Evolutionary conservation across 2,329 filamentous ascomycete species (phyloP), one percentile per base, ranked within the genome.

Genomic region (Cercospora zeae-maydis): DNA sequence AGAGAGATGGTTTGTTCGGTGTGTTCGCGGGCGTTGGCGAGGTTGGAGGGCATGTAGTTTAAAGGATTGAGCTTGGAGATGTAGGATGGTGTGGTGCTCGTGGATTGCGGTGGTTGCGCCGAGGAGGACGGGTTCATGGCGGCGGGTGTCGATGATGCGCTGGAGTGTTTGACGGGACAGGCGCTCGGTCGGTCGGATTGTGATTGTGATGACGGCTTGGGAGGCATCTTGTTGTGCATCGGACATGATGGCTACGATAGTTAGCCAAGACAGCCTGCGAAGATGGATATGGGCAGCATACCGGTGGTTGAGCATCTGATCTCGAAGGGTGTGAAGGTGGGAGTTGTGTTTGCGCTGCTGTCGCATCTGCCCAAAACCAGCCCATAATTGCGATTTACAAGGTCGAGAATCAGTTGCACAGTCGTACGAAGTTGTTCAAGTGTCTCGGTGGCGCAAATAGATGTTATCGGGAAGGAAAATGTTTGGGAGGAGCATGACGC

Each of bases 21-120:
- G 2, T 91, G 87, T 55, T 73, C 72, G 54, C 85, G 89, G 31
- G 87, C 84, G 78, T 98, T 93, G 6, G 93, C 93, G 51, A 98
- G 82, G 42, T 85, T 83, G 2, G 57, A 59, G 76, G 96, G 96
- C 93, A 99, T 99, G 82, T 93, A 97, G 81, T 99, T 99, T 58
- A 99, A 83, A 4, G 88, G 88, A 71, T 91, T 91, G 47, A 90
- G 79, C 71, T 84, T 87, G n/a, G 86, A 86, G 61, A 87, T 79
- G 39, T 84, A 83, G 0, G 86, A 85, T 45, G 78, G 75, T 36
- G 72, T 69, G 39, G 66, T 62, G 54, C 64, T 69, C 59, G 66
- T 14, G 10, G 57, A 24, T 42, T 34, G 30, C 6, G 47, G 57
- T 64, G 56, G 71, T 72, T 63, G 72, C 33, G 72, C 64, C 68